A percentile compares a stretch with the other conserved stretches of the same genome.
Conservation (phyloP, 2,329 filamentous ascomycete species). For the Claviceps arundinis region DNA sequence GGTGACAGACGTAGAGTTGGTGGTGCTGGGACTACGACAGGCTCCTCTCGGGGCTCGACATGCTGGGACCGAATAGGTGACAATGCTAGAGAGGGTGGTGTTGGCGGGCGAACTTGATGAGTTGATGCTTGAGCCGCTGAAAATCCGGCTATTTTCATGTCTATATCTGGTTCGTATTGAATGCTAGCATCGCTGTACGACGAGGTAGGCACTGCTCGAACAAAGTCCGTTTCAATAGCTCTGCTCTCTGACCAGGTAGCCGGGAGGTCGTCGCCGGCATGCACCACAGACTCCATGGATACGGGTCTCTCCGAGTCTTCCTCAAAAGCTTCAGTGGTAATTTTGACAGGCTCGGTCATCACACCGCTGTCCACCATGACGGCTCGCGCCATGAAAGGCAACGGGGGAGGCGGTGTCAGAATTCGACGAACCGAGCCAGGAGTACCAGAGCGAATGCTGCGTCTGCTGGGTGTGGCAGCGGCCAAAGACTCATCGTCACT, state of each 20-base stretch:
- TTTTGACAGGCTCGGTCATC: conserved; percentile 46
- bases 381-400: conserved; percentile 36
- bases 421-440: conserved; percentile 33
- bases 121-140: conserved; percentile 37
- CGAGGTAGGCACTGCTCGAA: conserved; percentile 32
- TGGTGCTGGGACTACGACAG: conserved; percentile 16
- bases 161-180: conserved; percentile 37
- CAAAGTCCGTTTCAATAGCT: conserved; percentile 14
- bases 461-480: conserved; percentile 41
- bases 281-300: conserved; percentile 30
- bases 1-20: conserved; percentile 16
- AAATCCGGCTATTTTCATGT: conserved; percentile 39
- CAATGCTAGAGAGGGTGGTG: conserved; percentile 25
- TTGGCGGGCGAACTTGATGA: conserved; percentile 16
- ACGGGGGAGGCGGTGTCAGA: conserved; percentile 31
- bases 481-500: conserved; percentile 61
- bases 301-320: conserved; percentile 17
- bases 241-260: conserved; percentile 14
- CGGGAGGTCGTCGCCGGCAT: conserved; percentile 12
- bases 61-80: conserved; percentile 31
- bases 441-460: conserved; percentile 32
- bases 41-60: conserved; percentile 29
- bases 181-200: conserved; percentile 41
- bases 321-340: conserved; percentile 12
- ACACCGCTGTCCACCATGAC: conserved; percentile 47